These are phyloP conservation scores for Arxiozyma heterogenica DNA, from an alignment of 1,139 yeast species.

Conservation along the genomic window DNA sequence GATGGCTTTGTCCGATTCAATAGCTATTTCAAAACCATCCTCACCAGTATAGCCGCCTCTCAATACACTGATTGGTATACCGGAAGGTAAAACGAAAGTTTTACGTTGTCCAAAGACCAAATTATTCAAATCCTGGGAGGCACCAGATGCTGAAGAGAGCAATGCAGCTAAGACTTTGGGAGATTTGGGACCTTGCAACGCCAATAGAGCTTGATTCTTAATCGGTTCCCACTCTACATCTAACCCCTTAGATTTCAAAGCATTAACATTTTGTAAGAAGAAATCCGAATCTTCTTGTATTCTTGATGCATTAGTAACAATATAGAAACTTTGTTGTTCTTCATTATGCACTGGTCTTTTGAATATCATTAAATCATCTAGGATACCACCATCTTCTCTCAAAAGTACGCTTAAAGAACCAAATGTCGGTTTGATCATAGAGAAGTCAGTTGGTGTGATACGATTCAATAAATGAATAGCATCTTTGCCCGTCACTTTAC, in stretches of 20 bases:
- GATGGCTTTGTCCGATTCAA: constrained; percentile 54
- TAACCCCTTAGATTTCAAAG: constrained; percentile 31
- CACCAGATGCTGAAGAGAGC: constrained; percentile 36
- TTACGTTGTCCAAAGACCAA: constrained; percentile 71
- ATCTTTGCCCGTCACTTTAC: constrained; percentile 58
- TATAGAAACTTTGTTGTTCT: constrained; percentile 66
- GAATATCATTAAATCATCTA: constrained; percentile 86
- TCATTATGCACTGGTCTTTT: constrained; percentile 47
- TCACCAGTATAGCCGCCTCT: constrained; percentile 98
- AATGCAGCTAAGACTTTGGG: constrained; percentile 55
- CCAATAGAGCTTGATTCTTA: constrained; percentile 64
- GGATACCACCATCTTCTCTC: constrained; percentile 63
- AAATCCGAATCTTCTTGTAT: constrained; percentile 69
- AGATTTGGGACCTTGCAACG: constrained; percentile 88
- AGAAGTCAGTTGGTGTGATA: constrained; percentile 78
- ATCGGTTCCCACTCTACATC: constrained; percentile 51
- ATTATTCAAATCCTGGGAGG: constrained; percentile 34
- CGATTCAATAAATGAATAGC: constrained; percentile 64
- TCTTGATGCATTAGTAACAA: constrained; percentile 97
- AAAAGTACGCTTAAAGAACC: constrained; percentile 74
- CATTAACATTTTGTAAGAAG: constrained; percentile 43
- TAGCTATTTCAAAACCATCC: constrained; percentile 90
- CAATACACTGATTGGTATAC: constrained; percentile 53
- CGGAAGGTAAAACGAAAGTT: constrained; percentile 40
- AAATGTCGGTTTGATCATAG: constrained; percentile 43